Base-by-base conservation (phyloP, 257 asterid genomes). In the Nicotiana otophora region DNA sequence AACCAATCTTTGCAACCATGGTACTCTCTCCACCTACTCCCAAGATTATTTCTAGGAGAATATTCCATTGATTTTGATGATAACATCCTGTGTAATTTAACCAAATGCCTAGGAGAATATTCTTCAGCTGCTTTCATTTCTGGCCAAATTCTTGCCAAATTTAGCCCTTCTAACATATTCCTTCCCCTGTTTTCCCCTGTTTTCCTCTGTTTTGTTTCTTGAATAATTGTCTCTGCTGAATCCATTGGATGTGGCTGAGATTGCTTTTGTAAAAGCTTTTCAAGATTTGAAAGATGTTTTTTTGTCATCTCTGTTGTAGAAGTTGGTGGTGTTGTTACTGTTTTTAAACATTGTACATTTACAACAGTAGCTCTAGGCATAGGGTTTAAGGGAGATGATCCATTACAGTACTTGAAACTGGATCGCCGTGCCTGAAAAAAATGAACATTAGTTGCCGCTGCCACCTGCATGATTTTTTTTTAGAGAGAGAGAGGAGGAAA, bases 71-170 rank as follows among this genome's bases (percentile, higher is more conserved):
- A 46, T 26, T 96, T 90, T 76, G 78, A 89, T 48, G 99, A 95
- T 0, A 95, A 66, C 31, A 92, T 93, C 42, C 98, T 87, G 64
- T 92, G 88, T 0, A 95, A 86, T 64, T 92, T 86, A 84, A 91
- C 92, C 82, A 93, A 28, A 77, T 93, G 84, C 26, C 97, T 88
- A 8, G 99, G 99, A 1, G 99, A 95, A 97, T 92, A 92, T 55
- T 95, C 99, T 84, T 93, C 99, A 3, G 97, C 94, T 4, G 93
- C 92, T 82, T 92, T 95, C 94, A 85, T 88, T 58, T 92, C 97
- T 53, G 96, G 97, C 99, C 99, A 95, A 0, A 90, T 81, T 46
- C 93, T 31, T 7, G 86, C 14, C 82, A 93, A 39, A 57, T 53
- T 88, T 26, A 93, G 84, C 7, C 91, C 86, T 34, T 89, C 93